A percentile compares a stretch with the other conserved stretches of the same genome.
Evolutionary conservation across 2,329 filamentous ascomycete genomes (phyloP).

Genomic region (Aspergillus eucalypticola): DNA sequence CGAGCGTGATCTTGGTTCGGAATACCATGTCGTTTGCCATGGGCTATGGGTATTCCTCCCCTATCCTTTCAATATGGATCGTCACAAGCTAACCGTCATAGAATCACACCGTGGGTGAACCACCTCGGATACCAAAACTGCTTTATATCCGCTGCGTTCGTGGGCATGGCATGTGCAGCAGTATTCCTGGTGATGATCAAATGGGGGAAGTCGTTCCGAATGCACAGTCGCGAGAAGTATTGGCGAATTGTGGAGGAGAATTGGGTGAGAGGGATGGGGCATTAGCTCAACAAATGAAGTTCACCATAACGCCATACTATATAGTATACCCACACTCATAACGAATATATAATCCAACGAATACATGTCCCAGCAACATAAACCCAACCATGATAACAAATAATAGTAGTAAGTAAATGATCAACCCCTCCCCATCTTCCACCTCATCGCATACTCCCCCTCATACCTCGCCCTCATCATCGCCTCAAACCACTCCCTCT

Average conservation of each 20-base stretch:
- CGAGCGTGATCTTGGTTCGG: conserved; percentile 48
- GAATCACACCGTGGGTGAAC: conserved; percentile 50
- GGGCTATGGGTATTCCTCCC: conserved; percentile 39
- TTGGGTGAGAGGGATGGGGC: conserved; percentile 35
- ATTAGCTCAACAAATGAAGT: conserved; percentile 18
- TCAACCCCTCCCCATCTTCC: conserved; percentile 17
- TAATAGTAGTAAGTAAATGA: no score
- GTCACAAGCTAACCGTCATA: conserved; percentile 15
- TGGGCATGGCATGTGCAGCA: conserved; percentile 39
- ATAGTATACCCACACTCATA: not conserved
- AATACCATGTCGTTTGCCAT: conserved; percentile 53
- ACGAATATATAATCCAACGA: not conserved
- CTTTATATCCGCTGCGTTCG: conserved; percentile 45
- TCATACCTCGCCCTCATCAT: conserved; percentile 29
- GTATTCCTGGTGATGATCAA: conserved; percentile 44
- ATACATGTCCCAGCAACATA: not conserved
- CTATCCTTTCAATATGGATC: not conserved
- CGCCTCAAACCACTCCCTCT: conserved; percentile 33
- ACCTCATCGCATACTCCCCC: conserved; percentile 18
- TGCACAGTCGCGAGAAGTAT: conserved; percentile 37
- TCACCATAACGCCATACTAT: no score
- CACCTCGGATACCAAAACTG: conserved; percentile 48
- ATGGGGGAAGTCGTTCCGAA: conserved; percentile 40
- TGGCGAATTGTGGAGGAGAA: conserved; percentile 41
- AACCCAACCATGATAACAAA: no score